Evolutionary conservation across 2,329 filamentous ascomycete genomes (phyloP), one percentile per base, ranked within the genome.

Genomic region (Thelonectria rubi): DNA sequence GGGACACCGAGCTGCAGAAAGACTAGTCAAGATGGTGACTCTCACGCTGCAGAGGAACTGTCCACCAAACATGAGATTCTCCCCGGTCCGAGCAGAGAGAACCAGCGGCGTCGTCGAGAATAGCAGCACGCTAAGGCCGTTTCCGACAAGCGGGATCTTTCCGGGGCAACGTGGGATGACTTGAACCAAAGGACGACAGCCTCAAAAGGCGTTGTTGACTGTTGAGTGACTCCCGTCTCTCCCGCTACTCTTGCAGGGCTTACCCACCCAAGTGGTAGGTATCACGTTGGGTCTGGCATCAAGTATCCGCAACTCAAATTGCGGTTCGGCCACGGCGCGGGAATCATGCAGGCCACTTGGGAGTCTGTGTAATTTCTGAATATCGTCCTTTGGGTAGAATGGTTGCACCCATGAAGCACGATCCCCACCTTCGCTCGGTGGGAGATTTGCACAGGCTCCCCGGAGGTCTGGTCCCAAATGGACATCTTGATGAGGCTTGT

Each of bases 51-150:
- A 45, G 24, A 17, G 32, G 37, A 21, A 24, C 37, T 39, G 43
- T n/a, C 48, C 48, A 39, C 53, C 26, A 26, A 45, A 17, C 48
- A 56, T 53, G 53, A 46, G 60, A 32, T 45, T 51, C 40, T 61
- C 26, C 30, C 37, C 48, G 46, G 42, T 48, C 53, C 32, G 52
- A 49, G 51, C 39, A 58, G 47, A 40, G 58, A 65, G 53, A 53
- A 60, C 54, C 58, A 59, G 47, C 47, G 51, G 34, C 50, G 54
- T 54, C n/a, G 55, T 54, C 39, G 56, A 65, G 64, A 67, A 68
- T 67, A 68, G 66, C n/a, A 67, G 43, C 53, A 24, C 52, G 53
- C 66, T 67, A 68, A 50, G 17, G 57, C 60, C n/a, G 17, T 48
- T 51, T 42, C 30, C 30, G 60, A 21, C 50, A 65, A 51, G 60